phyloP scores from a whole-genome alignment of 768 basidiomycete species.

The Polyporus arcularius region DNA sequence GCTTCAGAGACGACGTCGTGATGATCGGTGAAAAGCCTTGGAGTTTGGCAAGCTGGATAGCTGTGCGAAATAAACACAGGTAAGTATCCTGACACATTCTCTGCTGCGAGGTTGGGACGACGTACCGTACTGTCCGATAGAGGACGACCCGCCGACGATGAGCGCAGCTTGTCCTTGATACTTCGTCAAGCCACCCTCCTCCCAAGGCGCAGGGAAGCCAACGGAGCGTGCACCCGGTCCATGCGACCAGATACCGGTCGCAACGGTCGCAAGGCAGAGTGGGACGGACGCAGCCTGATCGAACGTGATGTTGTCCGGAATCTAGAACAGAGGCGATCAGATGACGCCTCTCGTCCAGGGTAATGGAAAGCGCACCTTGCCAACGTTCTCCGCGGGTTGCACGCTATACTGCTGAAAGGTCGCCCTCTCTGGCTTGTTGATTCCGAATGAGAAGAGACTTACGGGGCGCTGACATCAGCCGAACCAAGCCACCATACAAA shows the following conservation, averaged over 20 bases:
- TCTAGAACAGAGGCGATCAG: conserved; percentile 6
- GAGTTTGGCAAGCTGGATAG: no score
- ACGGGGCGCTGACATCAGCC: neutral
- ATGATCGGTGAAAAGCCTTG: no score
- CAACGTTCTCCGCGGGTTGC: conserved; percentile 24
- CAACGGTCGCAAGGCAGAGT: conserved; percentile 20
- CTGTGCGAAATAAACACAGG: no score
- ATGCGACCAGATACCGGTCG: neutral
- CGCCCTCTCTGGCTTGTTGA: neutral
- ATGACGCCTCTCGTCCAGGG: neutral
- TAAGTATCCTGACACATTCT: no score
- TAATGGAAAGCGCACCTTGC: conserved; percentile 8
- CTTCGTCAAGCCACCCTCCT: neutral
- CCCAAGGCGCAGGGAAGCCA: conserved; percentile 14
- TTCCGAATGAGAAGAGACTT: neutral
- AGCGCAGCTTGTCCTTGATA: neutral
- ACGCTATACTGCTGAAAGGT: conserved; percentile 30
- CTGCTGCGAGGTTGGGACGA: no score
- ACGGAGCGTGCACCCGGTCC: neutral
- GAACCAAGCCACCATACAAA: neutral
- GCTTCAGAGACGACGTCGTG: no score
- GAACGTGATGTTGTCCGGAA: conserved; percentile 31
- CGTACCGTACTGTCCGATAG: no score
- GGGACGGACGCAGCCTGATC: conserved; percentile 34
- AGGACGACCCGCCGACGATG: neutral